phyloP scores from a whole-genome alignment of 2,329 filamentous ascomycete genomes.

The Beauveria asiatica region DNA sequence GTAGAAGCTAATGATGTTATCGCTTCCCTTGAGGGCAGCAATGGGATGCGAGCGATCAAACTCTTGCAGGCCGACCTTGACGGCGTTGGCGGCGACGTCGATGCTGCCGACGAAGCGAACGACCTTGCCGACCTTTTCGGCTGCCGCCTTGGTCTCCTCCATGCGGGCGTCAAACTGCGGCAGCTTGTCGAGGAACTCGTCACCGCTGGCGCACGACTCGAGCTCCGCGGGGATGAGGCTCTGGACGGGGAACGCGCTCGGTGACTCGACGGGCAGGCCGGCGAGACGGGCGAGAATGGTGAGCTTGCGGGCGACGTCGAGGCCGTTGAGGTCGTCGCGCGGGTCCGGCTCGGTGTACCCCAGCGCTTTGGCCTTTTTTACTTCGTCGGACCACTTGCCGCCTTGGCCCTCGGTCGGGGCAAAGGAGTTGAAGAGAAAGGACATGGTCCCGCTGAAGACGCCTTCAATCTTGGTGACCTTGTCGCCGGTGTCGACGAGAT shows the following conservation, averaged over 20 bases:
- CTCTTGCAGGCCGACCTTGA: slow-evolving; percentile 89
- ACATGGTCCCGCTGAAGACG: slow-evolving; percentile 96
- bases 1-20: slow-evolving; percentile 99
- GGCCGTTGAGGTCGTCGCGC: slow-evolving; percentile 75
- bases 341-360: slow-evolving; percentile 90
- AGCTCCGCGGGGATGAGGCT: slow-evolving; percentile 85
- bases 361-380: slow-evolving; percentile 82
- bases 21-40: slow-evolving; percentile 88
- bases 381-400: slow-evolving; percentile 83
- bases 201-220: slow-evolving; percentile 64
- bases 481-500: slow-evolving; percentile 91
- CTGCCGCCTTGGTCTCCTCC: slow-evolving; percentile 78
- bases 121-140: slow-evolving; percentile 81
- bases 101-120: slow-evolving; percentile 91
- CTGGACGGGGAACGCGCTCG: slow-evolving; percentile 87
- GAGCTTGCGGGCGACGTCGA: slow-evolving; percentile 90
- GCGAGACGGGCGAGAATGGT: slow-evolving; percentile 86
- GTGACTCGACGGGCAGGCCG: slow-evolving; percentile 72
- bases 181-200: slow-evolving; percentile 77
- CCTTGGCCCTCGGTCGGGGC: slow-evolving; percentile 67
- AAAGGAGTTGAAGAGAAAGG: slow-evolving; percentile 96
- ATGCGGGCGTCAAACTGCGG: slow-evolving; percentile 82
- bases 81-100: slow-evolving; percentile 68
- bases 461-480: slow-evolving; percentile 88
- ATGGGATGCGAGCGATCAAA: slow-evolving; percentile 85